A percentile compares a stretch with the other conserved stretches of the same genome.
phyloP scores from a whole-genome alignment of 2,329 filamentous ascomycete species.

The Ilyonectria destructans region DNA sequence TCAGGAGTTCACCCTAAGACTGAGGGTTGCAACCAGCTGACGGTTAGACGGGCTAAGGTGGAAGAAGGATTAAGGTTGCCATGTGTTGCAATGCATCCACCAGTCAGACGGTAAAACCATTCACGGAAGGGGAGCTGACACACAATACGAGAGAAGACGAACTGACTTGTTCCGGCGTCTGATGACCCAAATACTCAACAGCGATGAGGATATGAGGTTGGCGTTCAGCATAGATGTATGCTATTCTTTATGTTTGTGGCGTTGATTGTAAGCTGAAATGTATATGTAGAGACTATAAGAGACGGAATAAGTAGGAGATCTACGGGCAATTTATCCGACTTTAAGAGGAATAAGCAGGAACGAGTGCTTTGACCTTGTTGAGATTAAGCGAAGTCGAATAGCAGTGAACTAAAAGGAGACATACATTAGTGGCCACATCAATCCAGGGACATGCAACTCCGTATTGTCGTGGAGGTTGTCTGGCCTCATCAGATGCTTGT shows the following conservation, averaged over 20 bases:
- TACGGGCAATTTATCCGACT: not conserved
- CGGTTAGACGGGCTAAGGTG: too few relatives aligned
- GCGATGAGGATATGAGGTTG: not conserved
- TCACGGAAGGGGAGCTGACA: not conserved
- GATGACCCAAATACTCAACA: not conserved
- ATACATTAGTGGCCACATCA: not conserved
- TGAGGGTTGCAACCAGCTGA: not conserved
- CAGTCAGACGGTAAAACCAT: not conserved
- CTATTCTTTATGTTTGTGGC: not conserved
- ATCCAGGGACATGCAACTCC: not conserved
- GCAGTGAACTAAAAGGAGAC: not conserved
- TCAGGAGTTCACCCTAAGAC: not conserved
- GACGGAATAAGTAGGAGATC: not conserved
- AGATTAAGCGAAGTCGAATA: not conserved
- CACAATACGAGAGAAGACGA: not conserved
- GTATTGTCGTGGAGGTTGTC: not conserved
- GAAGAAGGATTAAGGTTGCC: too few relatives aligned
- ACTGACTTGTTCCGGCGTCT: not conserved
- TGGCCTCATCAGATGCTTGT: not conserved
- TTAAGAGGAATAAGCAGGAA: not conserved
- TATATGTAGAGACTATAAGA: not conserved
- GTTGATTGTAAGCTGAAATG: not conserved
- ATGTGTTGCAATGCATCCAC: too few relatives aligned
- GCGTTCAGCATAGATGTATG: not conserved
- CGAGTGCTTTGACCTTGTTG: not conserved